Evolutionary conservation across 2,329 filamentous ascomycete genomes (phyloP), one percentile per base, ranked within the genome.

Genomic region (Zasmidium angulare): DNA sequence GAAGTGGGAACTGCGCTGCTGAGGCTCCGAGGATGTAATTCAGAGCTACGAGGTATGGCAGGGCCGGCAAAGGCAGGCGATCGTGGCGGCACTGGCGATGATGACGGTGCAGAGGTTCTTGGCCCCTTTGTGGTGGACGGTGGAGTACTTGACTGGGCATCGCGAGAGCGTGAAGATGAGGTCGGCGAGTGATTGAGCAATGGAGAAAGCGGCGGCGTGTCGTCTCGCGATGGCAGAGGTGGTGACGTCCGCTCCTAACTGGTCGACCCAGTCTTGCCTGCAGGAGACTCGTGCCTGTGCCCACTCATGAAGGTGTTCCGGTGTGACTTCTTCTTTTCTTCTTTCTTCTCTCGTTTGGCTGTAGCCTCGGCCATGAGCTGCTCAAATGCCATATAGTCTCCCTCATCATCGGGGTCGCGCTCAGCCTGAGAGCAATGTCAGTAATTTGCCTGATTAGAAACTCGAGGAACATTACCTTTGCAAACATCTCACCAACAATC

Each of bases 321-420:
- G 26, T 55, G 58, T 11, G 40, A 53, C 59, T 74, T 65, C 75
- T 86, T 86, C 73, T 82, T 86, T 70, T 93, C 89, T 74, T 91
- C 87, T 71, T 87, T 84, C 71, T 85, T 83, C 66, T 95, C 91
- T 78, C 97, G 96, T 84, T 98, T 98, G 55, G 92, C 89, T 58
- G 93, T 92, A 3, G 93, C 93, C 74, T 99, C 95, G 53, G 95
- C 93, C 76, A 99, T 96, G 57, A 99, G 87, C 77, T 98, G 92
- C 76, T 99, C 95, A 68, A 99, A 99, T 17, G 93, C 93, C 86
- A 99, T 96, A 78, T 96, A 98, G 71, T 98, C 95, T 65, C 95
- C 93, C 77, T 99, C 95, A 79, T 99, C 95, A 65, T 99, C 95
- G 46, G 93, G 89, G 56, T 93, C 89, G 63, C 95, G 88, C 75